A percentile compares a stretch with the other conserved stretches of the same genome.
Evolutionary conservation across 768 basidiomycete genomes (phyloP).

Genomic region (Hericium erinaceus): DNA sequence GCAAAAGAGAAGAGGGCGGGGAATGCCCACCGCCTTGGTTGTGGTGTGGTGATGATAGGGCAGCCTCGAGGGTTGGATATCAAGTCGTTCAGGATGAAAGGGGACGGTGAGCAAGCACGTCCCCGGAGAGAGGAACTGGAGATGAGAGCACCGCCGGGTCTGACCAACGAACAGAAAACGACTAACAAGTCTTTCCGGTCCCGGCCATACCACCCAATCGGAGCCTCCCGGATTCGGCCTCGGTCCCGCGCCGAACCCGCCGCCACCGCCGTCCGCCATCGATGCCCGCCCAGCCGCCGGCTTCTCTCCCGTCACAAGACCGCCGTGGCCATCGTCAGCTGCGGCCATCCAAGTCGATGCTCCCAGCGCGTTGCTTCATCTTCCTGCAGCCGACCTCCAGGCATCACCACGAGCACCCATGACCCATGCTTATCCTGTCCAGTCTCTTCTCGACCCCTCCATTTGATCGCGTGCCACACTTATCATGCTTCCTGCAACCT

Average conservation of each 20-base stretch:
- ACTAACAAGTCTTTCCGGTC: neutral
- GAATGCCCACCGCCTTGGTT: neutral
- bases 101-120: conserved; percentile 15
- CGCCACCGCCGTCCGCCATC: neutral
- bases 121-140: conserved; percentile 12
- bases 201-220: neutral
- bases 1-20: neutral
- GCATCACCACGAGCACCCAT: neutral
- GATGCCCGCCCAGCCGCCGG: neutral
- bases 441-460: neutral
- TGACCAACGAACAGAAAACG: neutral
- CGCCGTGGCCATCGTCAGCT: neutral
- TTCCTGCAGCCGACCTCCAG: neutral
- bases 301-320: neutral
- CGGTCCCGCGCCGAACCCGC: neutral
- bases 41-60: neutral
- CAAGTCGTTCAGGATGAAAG: conserved; percentile 16
- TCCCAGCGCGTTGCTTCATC: neutral
- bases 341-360: neutral
- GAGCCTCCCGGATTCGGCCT: neutral
- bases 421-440: neutral
- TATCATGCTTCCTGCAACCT: neutral
- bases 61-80: neutral
- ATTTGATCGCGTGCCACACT: neutral
- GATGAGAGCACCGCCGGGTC: neutral